Percentiles rank a stretch among this genome's conserved stretches.
Evolutionary conservation across 73 alveolate genomes (phyloP).

Genomic region (Vitrella brassicaformis): DNA sequence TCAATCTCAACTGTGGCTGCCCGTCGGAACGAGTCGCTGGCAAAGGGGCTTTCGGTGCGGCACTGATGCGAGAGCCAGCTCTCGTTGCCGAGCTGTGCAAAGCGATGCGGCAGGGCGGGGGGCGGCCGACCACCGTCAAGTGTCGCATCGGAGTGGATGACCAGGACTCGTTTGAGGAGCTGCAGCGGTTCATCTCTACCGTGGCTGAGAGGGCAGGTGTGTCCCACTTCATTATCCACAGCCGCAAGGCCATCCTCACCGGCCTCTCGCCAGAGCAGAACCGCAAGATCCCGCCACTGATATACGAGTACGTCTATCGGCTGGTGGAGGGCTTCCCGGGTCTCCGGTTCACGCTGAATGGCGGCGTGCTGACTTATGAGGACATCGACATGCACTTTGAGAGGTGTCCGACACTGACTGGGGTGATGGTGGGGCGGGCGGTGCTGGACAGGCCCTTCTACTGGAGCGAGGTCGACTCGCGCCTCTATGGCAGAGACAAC

Average conservation of each 20-base stretch:
- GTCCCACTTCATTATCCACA: slow-evolving; percentile 76
- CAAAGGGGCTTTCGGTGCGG: slow-evolving; percentile 89
- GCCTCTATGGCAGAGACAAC: slow-evolving; percentile 50
- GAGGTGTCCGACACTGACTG: slow-evolving; percentile 60
- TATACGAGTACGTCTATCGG: slow-evolving; percentile 72
- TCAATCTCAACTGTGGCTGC: slow-evolving; percentile 90
- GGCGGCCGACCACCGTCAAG: slow-evolving; percentile 77
- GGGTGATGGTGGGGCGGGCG: slow-evolving; percentile 85
- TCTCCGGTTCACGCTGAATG: slow-evolving; percentile 72
- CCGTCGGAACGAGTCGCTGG: slow-evolving; percentile 78
- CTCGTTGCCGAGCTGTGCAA: slow-evolving; percentile 64
- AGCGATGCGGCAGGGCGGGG: slow-evolving; percentile 46
- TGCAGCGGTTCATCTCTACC: slow-evolving; percentile 56
- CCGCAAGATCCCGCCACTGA: slow-evolving; percentile 80
- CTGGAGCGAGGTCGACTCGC: slow-evolving; percentile 64
- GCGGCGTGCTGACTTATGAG: slow-evolving; percentile 59
- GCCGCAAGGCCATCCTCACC: slow-evolving; percentile 74
- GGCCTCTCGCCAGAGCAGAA: slow-evolving; percentile 83
- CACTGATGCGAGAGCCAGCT: slow-evolving; percentile 80
- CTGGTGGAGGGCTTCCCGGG: slow-evolving; percentile 72
- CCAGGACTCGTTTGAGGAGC: slow-evolving; percentile 66
- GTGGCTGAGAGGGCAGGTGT: slow-evolving; percentile 64
- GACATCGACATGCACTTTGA: slow-evolving; percentile 49
- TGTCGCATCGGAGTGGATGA: slow-evolving; percentile 91
- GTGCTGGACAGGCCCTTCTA: slow-evolving; percentile 83